Percentiles rank a stretch among this genome's conserved stretches.
Conservation (phyloP, 2,329 filamentous ascomycete genomes). For the Fonsecaea multimorphosa region DNA sequence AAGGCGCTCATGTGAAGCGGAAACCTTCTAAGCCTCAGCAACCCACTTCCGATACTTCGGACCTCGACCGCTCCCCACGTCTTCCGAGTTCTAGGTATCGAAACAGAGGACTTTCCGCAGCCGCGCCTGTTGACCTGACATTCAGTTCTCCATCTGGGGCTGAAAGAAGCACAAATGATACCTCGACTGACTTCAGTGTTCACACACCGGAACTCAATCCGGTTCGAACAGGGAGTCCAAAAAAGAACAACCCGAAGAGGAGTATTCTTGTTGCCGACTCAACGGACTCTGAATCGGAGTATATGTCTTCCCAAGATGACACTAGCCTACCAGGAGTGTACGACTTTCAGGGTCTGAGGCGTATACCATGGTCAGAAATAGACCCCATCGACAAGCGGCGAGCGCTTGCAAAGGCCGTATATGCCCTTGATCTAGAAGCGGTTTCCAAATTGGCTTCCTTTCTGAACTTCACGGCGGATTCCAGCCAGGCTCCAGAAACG, state of each 20-base stretch:
- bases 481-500: constrained; percentile 1
- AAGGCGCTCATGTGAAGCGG: not conserved
- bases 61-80: constrained; percentile 22
- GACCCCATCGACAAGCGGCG: constrained; percentile 48
- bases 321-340: constrained; percentile 28
- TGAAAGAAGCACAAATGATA: constrained; percentile 9
- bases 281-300: not conserved
- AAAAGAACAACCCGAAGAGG: constrained; percentile 1
- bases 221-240: constrained; percentile 22
- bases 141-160: constrained; percentile 15
- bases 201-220: constrained; percentile 48
- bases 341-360: constrained; percentile 42
- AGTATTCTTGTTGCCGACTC: not conserved
- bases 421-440: constrained; percentile 13
- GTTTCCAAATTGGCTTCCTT: constrained; percentile 6
- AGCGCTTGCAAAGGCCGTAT: constrained; percentile 43
- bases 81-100: constrained; percentile 27
- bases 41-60: constrained; percentile 30
- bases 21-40: not conserved
- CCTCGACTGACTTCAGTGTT: constrained; percentile 41
- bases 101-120: constrained; percentile 17
- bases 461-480: constrained; percentile 5
- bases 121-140: constrained; percentile 45
- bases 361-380: constrained; percentile 47
- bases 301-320: constrained; percentile 11